Evolutionary conservation across 495 filamentous ascomycete species (phyloP), one percentile per base, ranked within the genome.

Genomic region (Trichoderma orchidacearum): DNA sequence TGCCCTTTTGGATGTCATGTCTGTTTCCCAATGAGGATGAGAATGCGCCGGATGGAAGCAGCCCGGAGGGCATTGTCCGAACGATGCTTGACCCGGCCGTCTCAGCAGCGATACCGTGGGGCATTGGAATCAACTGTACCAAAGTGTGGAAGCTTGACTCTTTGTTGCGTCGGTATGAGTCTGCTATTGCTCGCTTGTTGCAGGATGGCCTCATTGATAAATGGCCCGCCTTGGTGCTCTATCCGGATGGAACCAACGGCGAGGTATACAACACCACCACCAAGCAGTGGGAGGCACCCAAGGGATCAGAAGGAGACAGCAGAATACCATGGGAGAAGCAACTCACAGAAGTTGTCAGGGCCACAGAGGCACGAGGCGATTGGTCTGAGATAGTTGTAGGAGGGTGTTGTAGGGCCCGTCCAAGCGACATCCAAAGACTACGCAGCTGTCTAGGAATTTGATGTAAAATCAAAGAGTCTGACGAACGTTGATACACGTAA

Each of bases 81-180:
- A 65, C 62, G 1, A 64, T 80, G 58, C 64, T 80, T 5, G 68
- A 63, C 27, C 64, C 61, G 6, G 57, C 64, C 12, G 50, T 59
- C 48, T 58, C 62, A 0, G 32, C 50, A 8, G 29, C 51, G 13
- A 54, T 64, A 3, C 82, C 83, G 0, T 82, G 78, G 78, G 82
- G 79, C 0, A 74, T 87, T 48, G 83, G 83, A 0, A 74, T 86
- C 56, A 87, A 87, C 63, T 87, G 84, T 64, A 85, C 83, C 3
- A 79, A 77, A 59, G 66, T 84, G 55, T 63, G 67, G 23, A 80
- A 81, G 54, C 69, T 85, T 3, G 59, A 65, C 3, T 58, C 61
- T 1, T 61, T 86, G 30, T 66, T 85, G 23, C 54, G 59, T 6
- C 60, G 64, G 41, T 79, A 80, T 59, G 75, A 76, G 54, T 62